Base-by-base conservation (phyloP, 2,329 filamentous ascomycete species). In the Alternaria atra region DNA sequence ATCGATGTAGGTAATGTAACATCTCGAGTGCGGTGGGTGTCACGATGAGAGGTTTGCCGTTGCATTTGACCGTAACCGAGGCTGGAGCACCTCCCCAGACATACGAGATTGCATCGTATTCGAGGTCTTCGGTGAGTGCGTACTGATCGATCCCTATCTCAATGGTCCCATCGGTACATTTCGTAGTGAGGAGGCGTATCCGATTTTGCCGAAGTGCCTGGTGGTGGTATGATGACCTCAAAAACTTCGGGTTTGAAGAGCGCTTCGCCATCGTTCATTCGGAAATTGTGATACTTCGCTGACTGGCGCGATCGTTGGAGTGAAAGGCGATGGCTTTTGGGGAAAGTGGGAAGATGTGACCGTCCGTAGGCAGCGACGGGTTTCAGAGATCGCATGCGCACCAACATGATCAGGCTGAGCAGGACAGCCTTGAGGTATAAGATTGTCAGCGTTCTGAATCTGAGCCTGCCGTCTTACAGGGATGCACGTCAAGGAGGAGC, bases 1-100 rank as follows among this genome's bases (percentile, higher is more conserved):
- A 12, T 29, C 0, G 23, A 4, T 29, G 8, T 29, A 44, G 8
- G 0, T 17, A 44, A 3, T 44, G 2, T 1, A 44, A 17, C 42
- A 44, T 44, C 2, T 30, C 7, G 0, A 12, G 25, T 12, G 8
- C 25, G 1, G 25, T 17, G 1, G 42, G 15, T 3, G 42, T 44
- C 7, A 44, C n/a, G 15, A 17, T 0, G 2, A 44, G 25, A 17
- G 8, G 25, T 13, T 0, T 20, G 1, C 2, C 1, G 6, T 30
- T 30, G 2, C n/a, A 47, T 1, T 2, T 4, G 0, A 13, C n/a
- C 1, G 9, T 20, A 1, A 5, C n/a, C 0, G 3, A 20, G 9
- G 43, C 43, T 13, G 27, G 27, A 0, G 27, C 9, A 5, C 2
- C 1, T 7, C 43, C 43, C 43, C 43, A 47, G 0, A 32, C 43